Evolutionary conservation across 768 basidiomycete species (phyloP).

Genomic region (Mrakia frigida): DNA sequence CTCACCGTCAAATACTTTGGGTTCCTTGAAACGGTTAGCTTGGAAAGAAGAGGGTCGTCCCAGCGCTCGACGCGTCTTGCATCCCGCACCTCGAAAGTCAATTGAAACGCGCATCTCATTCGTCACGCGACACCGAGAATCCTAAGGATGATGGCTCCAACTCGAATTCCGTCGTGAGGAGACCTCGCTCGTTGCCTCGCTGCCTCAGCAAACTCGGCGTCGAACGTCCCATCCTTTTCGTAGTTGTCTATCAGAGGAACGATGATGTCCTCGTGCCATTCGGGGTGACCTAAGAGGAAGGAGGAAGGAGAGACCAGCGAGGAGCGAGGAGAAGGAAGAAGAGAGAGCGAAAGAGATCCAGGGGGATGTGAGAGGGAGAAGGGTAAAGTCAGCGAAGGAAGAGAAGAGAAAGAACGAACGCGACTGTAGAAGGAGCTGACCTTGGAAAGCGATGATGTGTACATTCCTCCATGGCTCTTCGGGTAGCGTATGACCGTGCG

Average conservation of each 20-base stretch:
- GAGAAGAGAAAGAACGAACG: not conserved
- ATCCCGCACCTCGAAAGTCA: too few species aligned
- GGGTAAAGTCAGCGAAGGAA: not conserved
- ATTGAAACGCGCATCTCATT: not conserved
- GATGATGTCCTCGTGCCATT: constrained; percentile 40
- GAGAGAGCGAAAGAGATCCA: not conserved
- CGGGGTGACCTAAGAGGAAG: constrained; percentile 35
- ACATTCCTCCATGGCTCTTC: constrained; percentile 35
- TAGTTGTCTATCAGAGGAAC: constrained; percentile 38
- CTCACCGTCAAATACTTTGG: too few species aligned
- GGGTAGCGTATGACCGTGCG: constrained; percentile 34
- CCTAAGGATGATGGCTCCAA: constrained; percentile 35
- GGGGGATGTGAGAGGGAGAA: not conserved
- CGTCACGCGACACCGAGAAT: constrained; percentile 36
- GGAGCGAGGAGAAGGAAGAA: too few species aligned
- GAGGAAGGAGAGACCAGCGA: not conserved
- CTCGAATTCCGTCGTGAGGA: constrained; percentile 35
- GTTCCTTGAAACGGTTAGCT: not conserved
- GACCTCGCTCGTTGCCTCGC: constrained; percentile 34
- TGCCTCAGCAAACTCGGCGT: constrained; percentile 35
- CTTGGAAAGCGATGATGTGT: constrained; percentile 39
- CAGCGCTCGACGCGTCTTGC: too few species aligned
- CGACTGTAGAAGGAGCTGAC: constrained; percentile 24
- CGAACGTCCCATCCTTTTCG: constrained; percentile 36
- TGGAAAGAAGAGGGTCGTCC: not conserved